phyloP scores from a whole-genome alignment of 345 rosid genomes.

The Trapa incisa region DNA sequence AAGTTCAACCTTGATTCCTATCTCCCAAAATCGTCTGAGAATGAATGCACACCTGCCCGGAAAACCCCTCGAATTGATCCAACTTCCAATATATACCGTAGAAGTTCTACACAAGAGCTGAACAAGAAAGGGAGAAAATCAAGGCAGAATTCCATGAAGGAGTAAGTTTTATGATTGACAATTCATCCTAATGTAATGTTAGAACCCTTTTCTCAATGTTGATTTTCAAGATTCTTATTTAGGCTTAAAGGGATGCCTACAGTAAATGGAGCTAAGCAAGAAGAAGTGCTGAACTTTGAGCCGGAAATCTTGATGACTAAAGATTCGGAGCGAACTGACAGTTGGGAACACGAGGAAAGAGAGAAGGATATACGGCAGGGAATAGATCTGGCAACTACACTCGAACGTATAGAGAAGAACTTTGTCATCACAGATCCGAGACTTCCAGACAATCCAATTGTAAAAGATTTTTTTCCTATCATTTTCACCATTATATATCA shows the following conservation, averaged over 20 bases:
- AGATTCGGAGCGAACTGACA: conserved; percentile 37
- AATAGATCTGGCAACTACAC: conserved; percentile 83
- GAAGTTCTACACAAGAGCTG: conserved; percentile 16
- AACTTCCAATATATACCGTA: not conserved
- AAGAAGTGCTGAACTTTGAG: conserved; percentile 34
- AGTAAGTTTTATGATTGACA: conserved; percentile 31
- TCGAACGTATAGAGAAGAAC: conserved; percentile 94
- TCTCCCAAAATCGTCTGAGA: conserved; percentile 26
- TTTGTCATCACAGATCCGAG: conserved; percentile 95
- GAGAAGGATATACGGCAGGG: conserved; percentile 88
- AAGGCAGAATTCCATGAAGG: conserved; percentile 35
- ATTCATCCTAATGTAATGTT: not conserved
- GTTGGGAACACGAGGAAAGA: conserved; percentile 54
- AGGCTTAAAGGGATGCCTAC: conserved; percentile 45
- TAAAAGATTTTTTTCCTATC: conserved; percentile 19
- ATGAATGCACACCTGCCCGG: conserved; percentile 27
- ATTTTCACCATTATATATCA: not conserved
- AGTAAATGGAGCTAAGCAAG: conserved; percentile 30
- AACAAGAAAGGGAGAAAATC: conserved; percentile 43
- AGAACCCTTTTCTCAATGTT: not conserved
- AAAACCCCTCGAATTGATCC: conserved; percentile 23
- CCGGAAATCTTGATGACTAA: conserved; percentile 65
- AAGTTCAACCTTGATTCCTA: conserved; percentile 26
- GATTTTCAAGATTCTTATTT: conserved; percentile 7
- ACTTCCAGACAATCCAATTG: conserved; percentile 90